Evolutionary conservation across 2,329 filamentous ascomycete species (phyloP).

Genomic region (Exophiala oligosperma): DNA sequence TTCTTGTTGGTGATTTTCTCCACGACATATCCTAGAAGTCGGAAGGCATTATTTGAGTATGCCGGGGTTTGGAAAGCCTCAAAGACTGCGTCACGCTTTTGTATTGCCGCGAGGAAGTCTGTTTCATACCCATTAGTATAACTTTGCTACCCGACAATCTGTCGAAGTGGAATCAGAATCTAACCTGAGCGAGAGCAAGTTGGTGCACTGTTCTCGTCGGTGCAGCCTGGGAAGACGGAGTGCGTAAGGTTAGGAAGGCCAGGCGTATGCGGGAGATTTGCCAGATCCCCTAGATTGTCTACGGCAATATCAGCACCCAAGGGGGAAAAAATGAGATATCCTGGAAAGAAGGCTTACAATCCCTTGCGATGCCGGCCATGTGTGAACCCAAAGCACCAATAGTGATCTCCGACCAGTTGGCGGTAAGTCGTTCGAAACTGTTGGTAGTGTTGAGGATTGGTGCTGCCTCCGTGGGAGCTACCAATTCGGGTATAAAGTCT

Average conservation of each 20-base stretch:
- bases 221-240: neutral
- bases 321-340: neutral
- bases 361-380: slow-evolving; percentile 42
- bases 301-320: neutral
- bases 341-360: slow-evolving; percentile 9
- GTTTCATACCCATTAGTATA: slow-evolving; percentile 9
- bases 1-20: slow-evolving; percentile 45
- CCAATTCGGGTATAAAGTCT: slow-evolving; percentile 45
- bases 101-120: slow-evolving; percentile 35
- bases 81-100: slow-evolving; percentile 40
- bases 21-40: slow-evolving; percentile 47
- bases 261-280: neutral
- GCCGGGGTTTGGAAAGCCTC: slow-evolving; percentile 45
- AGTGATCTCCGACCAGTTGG: slow-evolving; percentile 51
- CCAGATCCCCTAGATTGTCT: slow-evolving; percentile 1
- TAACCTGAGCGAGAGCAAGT: slow-evolving; percentile 4
- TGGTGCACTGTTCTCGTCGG: neutral
- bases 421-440: slow-evolving; percentile 29
- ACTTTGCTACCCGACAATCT: no score
- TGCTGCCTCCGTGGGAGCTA: slow-evolving; percentile 6
- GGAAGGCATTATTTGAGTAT: slow-evolving; percentile 53
- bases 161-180: neutral
- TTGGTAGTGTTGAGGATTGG: no score
- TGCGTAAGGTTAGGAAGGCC: neutral
- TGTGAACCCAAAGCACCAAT: slow-evolving; percentile 48